A percentile compares a stretch with the other conserved stretches of the same genome.
Evolutionary conservation across 352 stramenopile species (phyloP).

Genomic region (Phytophthora meadii): DNA sequence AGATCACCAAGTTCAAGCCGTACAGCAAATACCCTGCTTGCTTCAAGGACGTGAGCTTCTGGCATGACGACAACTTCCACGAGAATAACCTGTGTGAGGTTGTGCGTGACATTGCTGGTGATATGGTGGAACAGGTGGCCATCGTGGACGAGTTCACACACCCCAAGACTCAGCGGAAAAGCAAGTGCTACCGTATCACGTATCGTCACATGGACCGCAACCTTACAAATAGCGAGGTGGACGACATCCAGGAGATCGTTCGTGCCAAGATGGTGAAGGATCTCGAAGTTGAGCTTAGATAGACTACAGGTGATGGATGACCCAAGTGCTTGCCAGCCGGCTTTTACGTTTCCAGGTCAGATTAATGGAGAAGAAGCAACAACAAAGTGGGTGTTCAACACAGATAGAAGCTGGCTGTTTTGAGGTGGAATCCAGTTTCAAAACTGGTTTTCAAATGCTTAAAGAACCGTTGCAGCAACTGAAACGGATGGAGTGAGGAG

Average conservation of each 20-base stretch:
- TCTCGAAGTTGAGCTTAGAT: conserved; percentile 94
- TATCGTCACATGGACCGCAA: conserved; percentile 99
- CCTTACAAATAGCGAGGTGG: conserved; percentile 99
- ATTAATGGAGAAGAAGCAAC: background rate
- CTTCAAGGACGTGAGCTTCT: conserved; percentile 99
- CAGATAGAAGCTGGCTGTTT: conserved; percentile 6
- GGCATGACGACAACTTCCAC: conserved; percentile 90
- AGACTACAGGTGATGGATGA: conserved; percentile 35
- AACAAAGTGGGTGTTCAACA: conserved; percentile 10
- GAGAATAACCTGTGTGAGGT: conserved; percentile 99
- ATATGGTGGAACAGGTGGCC: conserved; percentile 95
- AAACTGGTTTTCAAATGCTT: too few species aligned
- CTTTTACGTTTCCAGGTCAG: background rate
- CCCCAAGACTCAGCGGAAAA: conserved; percentile 95
- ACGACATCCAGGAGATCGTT: conserved; percentile 93
- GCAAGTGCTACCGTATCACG: conserved; percentile 98
- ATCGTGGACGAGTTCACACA: conserved; percentile 98
- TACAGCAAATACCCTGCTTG: conserved; percentile 99
- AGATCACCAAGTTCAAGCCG: conserved; percentile 97
- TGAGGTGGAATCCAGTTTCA: background rate
- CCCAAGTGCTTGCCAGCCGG: background rate
- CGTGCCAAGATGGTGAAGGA: conserved; percentile 74
- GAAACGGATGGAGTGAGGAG: conserved; percentile 45
- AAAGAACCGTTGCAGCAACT: conserved; percentile 8
- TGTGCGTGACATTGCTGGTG: conserved; percentile 95